Evolutionary conservation across 2,329 filamentous ascomycete species (phyloP), one percentile per base, ranked within the genome.

Genomic region (Neocatenulostroma microsporum): DNA sequence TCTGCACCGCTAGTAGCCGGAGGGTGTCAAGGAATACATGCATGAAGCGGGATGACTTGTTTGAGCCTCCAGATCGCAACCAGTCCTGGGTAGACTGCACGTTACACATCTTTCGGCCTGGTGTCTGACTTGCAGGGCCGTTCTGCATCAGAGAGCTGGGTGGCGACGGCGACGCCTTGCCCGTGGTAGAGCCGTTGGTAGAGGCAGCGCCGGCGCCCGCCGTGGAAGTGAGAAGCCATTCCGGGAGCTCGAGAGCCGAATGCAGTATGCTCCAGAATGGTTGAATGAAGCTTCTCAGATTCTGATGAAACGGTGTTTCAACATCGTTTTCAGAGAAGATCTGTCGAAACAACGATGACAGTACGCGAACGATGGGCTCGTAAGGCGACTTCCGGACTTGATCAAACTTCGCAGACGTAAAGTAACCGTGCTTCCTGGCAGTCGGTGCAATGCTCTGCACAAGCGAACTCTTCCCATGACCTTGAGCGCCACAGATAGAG

Each of bases 11-110:
- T 37, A 96, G 79, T 27, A 93, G 76, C 35, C 84, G 76, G 34
- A 95, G 62, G 8, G 94, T 81, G 48, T 95, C 88, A 30, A 94
- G 66, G 50, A 93, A 89, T 1, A 84, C 88, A 54, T 87, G 89
- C 71, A 89, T 84, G 38, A 94, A 73, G 10, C 85, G 78, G 46
- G 85, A 81, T 2, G 72, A 72, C 42, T 67, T 70, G 17, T 62
- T 63, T 21, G 60, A 56, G 17, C 66, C 63, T 17, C 68, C 64
- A 32, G 61, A 55, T 34, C 63, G 54, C 17, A 69, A 49, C 67
- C 66, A 70, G 7, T 68, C 64, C 30, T 55, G 49, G 9, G 53
- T 53, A 20, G 66, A 61, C 2, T 64, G 62, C 3, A 48, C 39
- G 21, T 50, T 52, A 42, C 54, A 58, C 21, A 45, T 48, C 35